Base-by-base conservation (phyloP, 805 yeast genomes). In the Metschnikowia picachoensis region DNA sequence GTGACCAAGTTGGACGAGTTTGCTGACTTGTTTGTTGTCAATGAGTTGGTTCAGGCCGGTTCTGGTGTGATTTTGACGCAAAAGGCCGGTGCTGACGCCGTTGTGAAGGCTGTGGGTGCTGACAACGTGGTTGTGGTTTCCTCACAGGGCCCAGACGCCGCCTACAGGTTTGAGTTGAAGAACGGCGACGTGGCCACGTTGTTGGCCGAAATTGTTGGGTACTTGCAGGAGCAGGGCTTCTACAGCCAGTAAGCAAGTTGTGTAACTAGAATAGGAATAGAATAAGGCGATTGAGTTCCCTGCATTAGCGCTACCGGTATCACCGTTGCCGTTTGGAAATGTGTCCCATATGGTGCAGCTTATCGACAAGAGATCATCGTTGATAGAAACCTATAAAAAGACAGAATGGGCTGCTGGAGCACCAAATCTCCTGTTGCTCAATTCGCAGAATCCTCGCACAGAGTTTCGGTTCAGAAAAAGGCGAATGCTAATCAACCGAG, bases 1-100 rank as follows among this genome's bases (percentile, higher is more conserved):
- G 83, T 80, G 63, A 77, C 87, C 46, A 77, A 77, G 54, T 71
- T 81, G 56, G 60, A 63, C 31, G 55, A 64, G 25, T 49, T 51
- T 13, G 67, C 77, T 58, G 77, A 82, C 50, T 78, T 85, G 5
- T 83, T 79, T 57, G 80, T 87, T 48, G 78, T 87, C 38, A 76
- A 82, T 47, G 92, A 90, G 68, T 73, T 89, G 56, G 85, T 85
- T 36, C 82, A 87, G 63, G 80, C 97, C n/a, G 97, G 97, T 47
- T 73, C 96, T 9, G 98, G 96, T 57, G 92, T 92, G 35, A 85
- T 91, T 53, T 40, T 50, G 47, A 77, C 82, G 28, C 71, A 76
- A 10, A 35, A 35, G 25, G 25, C 39, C 32, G 68, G 70, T 31
- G 66, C 65, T 37, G 66, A 65, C 37, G 73, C 75, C 49, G 59